Evolutionary conservation across 192 early-diverging fungal species (phyloP), one percentile per base, ranked within the genome.

Genomic region (Funneliformis mosseae): DNA sequence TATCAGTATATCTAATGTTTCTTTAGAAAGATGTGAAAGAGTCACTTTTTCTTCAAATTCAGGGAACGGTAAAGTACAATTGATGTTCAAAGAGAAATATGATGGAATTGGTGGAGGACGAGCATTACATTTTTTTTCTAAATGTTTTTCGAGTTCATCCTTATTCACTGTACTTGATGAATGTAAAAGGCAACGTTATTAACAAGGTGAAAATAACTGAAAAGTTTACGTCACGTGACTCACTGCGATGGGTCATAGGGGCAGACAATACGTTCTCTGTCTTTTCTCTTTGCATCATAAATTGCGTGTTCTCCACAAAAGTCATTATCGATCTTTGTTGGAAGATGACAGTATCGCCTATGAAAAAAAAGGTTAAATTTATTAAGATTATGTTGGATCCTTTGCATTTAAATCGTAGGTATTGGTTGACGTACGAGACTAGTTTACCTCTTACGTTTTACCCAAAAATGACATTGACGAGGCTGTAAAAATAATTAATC

Each of bases 401-500:
- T 18, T n/a, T 23, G 59, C 5, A 9, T 27, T 75, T 27, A 18
- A 74, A 16, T 2, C 23, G 59, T 75, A n/a, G 48, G 27, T 75
- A n/a, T n/a, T 16, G 9, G 11, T 50, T 28, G 2, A 33, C 23
- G 8, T 16, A 12, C 39, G 1, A 48, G 12, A 39, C 9, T 28
- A 8, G 27, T 21, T 62, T 77, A 23, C 75, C 75, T 77, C 38
- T 77, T 77, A 27, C 33, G 55, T 27, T 77, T 77, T 63, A 77
- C 75, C 75, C 75, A 63, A 43, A 77, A 77, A 77, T 77, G 55
- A 62, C 75, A 77, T 63, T 77, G 75, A 28, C 75, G 75, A 39
- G 75, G 75, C 75, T 77, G 41, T 25, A 55, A 21, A 21, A 55
- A 21, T 18, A 55, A 55, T 55, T 33, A 33, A 55, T 16, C 21